Evolutionary conservation across 2,329 filamentous ascomycete genomes (phyloP), one percentile per base, ranked within the genome.

Genomic region (Acrodontium crateriforme): DNA sequence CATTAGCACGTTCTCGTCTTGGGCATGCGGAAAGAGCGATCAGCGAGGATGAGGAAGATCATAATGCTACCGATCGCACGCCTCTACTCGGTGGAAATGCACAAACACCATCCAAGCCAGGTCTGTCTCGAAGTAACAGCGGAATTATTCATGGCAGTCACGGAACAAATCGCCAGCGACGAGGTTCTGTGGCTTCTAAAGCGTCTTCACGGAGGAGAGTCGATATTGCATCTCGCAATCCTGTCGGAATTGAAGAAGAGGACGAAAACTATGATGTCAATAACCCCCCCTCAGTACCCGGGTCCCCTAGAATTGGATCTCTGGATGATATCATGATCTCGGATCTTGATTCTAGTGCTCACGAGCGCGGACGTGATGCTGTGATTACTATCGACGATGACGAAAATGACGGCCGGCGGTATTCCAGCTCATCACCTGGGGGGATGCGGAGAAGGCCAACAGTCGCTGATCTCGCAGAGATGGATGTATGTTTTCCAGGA

Each of bases 401-500:
- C 17, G 38, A 37, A 15, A 21, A 21, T 15, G 27, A 21, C 9
- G 37, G 43, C 16, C 28, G 28, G 10, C 30, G 41, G 15, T 38
- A 33, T 39, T 39, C 40, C n/a, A 57, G 54, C 11, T 52, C 57
- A 3, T 56, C 60, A 3, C 41, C 47, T 1, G 29, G 63, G 53
- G 16, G 54, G 52, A 49, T 34, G 42, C 51, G 49, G 36, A 57
- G 42, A 37, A 62, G 53, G 47, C n/a, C 42, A 31, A 74, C 69
- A 4, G 65, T 74, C 39, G 64, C 67, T 9, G 53, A 77, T 9
- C 65, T 75, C 8, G 80, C 75, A 0, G 74, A 89, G 44, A 80
- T 80, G 39, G 89, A 95, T 55, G 85, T 95, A 1, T 94, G 89
- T 58, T 94, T 93, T 45, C 87, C 85, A 0, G 73, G 74, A 5